Conservation (phyloP, 129 eudicot genomes). For the Flaveria ramosissima region DNA sequence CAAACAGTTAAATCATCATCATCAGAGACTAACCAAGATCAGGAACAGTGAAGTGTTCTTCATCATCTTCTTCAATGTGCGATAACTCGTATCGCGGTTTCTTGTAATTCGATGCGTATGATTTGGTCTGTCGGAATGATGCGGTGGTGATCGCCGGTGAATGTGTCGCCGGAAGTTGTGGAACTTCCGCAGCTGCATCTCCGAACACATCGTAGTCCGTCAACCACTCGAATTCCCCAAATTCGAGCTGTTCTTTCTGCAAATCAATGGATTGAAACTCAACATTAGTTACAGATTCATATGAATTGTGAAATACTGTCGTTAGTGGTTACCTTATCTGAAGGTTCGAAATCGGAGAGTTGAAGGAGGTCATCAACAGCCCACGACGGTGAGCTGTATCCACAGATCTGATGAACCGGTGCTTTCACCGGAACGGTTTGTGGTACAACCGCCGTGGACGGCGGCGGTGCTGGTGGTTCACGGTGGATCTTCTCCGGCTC, state of each 20-base stretch:
- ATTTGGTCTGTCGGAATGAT: slow-evolving; percentile 49
- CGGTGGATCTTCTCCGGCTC: slow-evolving; percentile 42
- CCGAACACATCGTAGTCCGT: slow-evolving; percentile 65
- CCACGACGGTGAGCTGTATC: slow-evolving; percentile 67
- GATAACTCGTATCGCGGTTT: slow-evolving; percentile 68
- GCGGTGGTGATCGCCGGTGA: slow-evolving; percentile 42
- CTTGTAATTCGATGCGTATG: slow-evolving; percentile 53
- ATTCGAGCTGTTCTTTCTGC: slow-evolving; percentile 80
- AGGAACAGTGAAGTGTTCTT: slow-evolving; percentile 83
- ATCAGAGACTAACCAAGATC: slow-evolving; percentile 66
- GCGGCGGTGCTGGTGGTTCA: slow-evolving; percentile 55
- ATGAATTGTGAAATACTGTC: not conserved
- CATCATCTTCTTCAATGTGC: slow-evolving; percentile 67
- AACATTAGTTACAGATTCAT: not conserved
- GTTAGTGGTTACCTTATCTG: slow-evolving; percentile 55
- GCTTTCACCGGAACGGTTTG: slow-evolving; percentile 41
- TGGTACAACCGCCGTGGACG: slow-evolving; percentile 37
- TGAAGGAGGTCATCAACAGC: slow-evolving; percentile 81
- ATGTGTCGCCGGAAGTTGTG: slow-evolving; percentile 66
- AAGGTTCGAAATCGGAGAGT: slow-evolving; percentile 65
- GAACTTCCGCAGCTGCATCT: slow-evolving; percentile 87
- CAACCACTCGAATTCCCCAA: slow-evolving; percentile 81
- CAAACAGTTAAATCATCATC: not conserved
- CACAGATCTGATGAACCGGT: slow-evolving; percentile 45
- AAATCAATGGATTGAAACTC: slow-evolving; percentile 2